These are phyloP conservation scores for Lepiota subincarnata DNA, from an alignment of 768 basidiomycete species.

Conservation along the genomic window DNA sequence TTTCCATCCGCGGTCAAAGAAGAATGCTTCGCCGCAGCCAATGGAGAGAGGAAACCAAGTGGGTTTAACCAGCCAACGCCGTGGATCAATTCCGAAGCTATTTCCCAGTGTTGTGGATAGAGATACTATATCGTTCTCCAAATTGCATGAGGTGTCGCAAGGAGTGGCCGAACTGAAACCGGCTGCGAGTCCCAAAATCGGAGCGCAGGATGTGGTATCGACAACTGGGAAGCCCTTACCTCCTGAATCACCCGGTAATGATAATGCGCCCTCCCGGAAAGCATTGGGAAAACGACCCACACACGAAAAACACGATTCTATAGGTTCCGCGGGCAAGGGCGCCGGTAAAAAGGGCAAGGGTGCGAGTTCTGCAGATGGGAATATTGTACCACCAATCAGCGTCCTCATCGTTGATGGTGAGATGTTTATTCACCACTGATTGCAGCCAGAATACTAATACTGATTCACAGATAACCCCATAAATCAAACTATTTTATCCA, in stretches of 20 bases:
- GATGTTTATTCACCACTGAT: constrained; percentile 21
- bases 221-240: constrained; percentile 4
- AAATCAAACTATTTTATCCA: constrained; percentile 96
- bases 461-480: constrained; percentile 83
- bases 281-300: constrained; percentile 19
- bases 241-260: constrained; percentile 13
- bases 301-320: constrained; percentile 22
- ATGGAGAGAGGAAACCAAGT: constrained; percentile 44
- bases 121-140: constrained; percentile 25
- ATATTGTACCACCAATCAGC: constrained; percentile 92
- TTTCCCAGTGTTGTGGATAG: constrained; percentile 19
- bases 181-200: background rate
- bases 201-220: background rate
- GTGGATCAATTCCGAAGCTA: constrained; percentile 24
- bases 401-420: constrained; percentile 96
- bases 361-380: constrained; percentile 42
- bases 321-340: constrained; percentile 22
- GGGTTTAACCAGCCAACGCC: constrained; percentile 19
- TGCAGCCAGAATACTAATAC: constrained; percentile 12
- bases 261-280: constrained; percentile 9
- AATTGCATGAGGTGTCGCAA: constrained; percentile 27
- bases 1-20: constrained; percentile 71
- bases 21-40: constrained; percentile 28
- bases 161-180: constrained; percentile 1
- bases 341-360: constrained; percentile 47